Evolutionary conservation across 1,284 basidiomycete genomes (phyloP).

Genomic region (Cryptococcus hybrid): DNA sequence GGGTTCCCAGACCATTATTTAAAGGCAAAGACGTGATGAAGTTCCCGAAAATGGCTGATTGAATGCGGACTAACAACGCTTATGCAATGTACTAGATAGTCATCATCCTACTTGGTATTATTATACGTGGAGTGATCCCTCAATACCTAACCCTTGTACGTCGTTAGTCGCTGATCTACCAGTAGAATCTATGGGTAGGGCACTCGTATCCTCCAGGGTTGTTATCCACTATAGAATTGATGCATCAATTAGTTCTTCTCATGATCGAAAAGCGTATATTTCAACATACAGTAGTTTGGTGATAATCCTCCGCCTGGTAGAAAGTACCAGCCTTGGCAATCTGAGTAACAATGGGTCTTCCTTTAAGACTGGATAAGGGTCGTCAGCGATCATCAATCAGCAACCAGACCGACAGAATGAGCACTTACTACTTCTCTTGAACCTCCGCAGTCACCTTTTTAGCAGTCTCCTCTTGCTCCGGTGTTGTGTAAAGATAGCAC

Average conservation of each 20-base stretch:
- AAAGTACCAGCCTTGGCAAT: constrained; percentile 66
- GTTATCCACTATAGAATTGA: constrained; percentile 35
- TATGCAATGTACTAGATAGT: too few relatives aligned
- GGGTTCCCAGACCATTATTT: too few relatives aligned
- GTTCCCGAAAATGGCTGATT: too few relatives aligned
- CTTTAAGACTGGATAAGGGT: constrained; percentile 59
- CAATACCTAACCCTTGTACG: too few relatives aligned
- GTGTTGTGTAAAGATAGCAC: constrained; percentile 78
- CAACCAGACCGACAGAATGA: not conserved
- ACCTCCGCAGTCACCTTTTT: constrained; percentile 79
- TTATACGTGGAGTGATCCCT: too few relatives aligned
- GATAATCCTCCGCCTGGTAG: constrained; percentile 81
- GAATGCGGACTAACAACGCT: too few relatives aligned
- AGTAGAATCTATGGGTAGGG: constrained; percentile 52
- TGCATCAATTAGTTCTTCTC: too few relatives aligned
- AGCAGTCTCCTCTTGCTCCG: constrained; percentile 73
- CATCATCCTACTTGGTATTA: too few relatives aligned
- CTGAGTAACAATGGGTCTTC: constrained; percentile 72
- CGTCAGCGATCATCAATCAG: not conserved
- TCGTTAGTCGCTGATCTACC: constrained; percentile 28
- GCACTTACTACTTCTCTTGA: constrained; percentile 67
- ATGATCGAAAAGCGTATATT: not conserved
- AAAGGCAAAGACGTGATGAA: too few relatives aligned
- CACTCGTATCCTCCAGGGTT: constrained; percentile 54
- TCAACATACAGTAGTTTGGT: constrained; percentile 65